Conservation (phyloP, 768 basidiomycete species). For the Tylopilus vinaceipallidus region DNA sequence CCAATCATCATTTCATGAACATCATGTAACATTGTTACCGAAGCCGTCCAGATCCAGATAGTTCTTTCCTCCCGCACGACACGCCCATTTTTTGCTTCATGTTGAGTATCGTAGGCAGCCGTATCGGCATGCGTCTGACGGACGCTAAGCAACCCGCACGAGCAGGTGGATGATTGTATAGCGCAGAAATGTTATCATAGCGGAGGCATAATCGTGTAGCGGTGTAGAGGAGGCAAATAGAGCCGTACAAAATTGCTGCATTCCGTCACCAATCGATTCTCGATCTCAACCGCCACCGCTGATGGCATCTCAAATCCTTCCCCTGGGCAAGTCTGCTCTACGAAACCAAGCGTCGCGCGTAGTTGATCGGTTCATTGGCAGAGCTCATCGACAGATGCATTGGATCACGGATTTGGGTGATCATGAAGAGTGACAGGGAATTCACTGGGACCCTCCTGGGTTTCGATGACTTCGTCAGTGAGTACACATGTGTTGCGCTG, state of each 20-base stretch:
- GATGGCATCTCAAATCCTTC: constrained; percentile 94
- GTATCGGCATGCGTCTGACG: constrained; percentile 33
- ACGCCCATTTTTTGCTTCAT: constrained; percentile 19
- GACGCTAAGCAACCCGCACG: constrained; percentile 25
- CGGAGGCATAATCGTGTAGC: constrained; percentile 18
- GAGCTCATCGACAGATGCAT: constrained; percentile 98
- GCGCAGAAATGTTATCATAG: constrained; percentile 20
- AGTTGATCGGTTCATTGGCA: constrained; percentile 27
- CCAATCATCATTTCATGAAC: constrained; percentile 21
- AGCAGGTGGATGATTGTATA: constrained; percentile 22
- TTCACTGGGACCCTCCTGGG: constrained; percentile 94
- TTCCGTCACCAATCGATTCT: not conserved
- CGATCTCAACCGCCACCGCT: constrained; percentile 3
- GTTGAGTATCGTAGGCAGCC: constrained; percentile 22
- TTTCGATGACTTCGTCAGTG: constrained; percentile 99
- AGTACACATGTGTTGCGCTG: constrained; percentile 39
- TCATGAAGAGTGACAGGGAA: constrained; percentile 97
- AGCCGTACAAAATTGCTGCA: constrained; percentile 7
- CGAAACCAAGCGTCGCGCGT: not conserved
- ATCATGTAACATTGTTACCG: constrained; percentile 15
- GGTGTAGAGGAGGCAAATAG: constrained; percentile 7
- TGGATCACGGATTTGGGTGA: constrained; percentile 95
- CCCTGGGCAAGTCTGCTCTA: constrained; percentile 58
- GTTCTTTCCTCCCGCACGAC: constrained; percentile 9
- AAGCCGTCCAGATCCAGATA: constrained; percentile 18